These are phyloP conservation scores for Quercus gilva DNA, from an alignment of 306 rosid genomes.

Conservation along the genomic window DNA sequence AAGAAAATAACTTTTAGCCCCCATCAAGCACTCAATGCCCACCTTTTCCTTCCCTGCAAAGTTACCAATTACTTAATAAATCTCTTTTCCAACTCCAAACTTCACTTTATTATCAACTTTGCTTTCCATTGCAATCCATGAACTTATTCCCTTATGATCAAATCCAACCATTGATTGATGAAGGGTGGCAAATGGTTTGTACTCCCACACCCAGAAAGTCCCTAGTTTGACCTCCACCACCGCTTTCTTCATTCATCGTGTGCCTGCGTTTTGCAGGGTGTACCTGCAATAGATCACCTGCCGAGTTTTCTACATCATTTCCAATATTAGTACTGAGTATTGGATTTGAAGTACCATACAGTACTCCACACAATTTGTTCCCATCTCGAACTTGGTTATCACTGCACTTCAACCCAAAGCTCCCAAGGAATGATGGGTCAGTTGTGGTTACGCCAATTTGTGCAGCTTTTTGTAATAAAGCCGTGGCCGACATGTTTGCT, in stretches of 20 bases:
- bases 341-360: conserved; percentile 40
- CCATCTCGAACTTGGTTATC: conserved; percentile 41
- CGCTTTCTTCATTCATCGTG: conserved; percentile 40
- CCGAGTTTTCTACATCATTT: conserved; percentile 39
- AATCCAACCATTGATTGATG: conserved; percentile 75
- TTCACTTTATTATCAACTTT: conserved; percentile 32
- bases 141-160: conserved; percentile 19
- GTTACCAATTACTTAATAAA: conserved; percentile 43
- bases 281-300: conserved; percentile 42
- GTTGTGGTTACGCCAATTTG: conserved; percentile 68
- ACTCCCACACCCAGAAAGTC: conserved; percentile 90
- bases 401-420: conserved; percentile 53
- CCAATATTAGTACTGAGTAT: conserved; percentile 25
- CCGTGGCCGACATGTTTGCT: conserved; percentile 87
- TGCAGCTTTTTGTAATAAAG: conserved; percentile 83
- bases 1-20: conserved; percentile 48
- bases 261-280: conserved; percentile 65
- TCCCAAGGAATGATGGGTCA: conserved; percentile 57
- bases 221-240: conserved; percentile 68
- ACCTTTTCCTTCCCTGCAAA: conserved; percentile 60
- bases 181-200: conserved; percentile 65
- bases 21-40: conserved; percentile 50
- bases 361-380: conserved; percentile 35
- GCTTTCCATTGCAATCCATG: conserved; percentile 11
- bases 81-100: conserved; percentile 22